Evolutionary conservation across 495 filamentous ascomycete species (phyloP), one percentile per base, ranked within the genome.

Genomic region (Amniculicola lignicola): DNA sequence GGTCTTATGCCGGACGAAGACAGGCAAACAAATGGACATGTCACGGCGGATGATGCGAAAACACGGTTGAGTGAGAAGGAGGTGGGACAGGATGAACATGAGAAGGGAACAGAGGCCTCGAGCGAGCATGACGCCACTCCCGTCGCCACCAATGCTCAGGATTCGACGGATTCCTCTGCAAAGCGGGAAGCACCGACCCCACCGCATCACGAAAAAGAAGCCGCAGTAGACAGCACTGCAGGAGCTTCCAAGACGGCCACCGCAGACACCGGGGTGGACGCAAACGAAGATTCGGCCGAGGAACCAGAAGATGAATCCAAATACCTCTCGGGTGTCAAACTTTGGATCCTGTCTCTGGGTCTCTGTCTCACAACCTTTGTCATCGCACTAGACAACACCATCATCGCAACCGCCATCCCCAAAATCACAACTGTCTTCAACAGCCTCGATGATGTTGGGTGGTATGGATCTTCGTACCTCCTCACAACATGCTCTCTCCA

Each of bases 381-480:
- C 28, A 64, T 70, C 36, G 67, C 64, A n/a, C 55, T 70, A 11
- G 68, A 70, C 41, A 67, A 68, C 33, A 69, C 51, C 5, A 69
- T 68, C 54, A 67, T 69, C 38, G 68, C 69, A 5, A 72, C 68
- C 5, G 70, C 70, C 2, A 69, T 70, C 16, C 70, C 70, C 2
- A 53, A 47, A 11, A 69, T 73, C 31, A 71, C 70, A 3, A 60
- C 51, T 12, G 61, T 57, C 15, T 71, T 73, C 62, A 43, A 73
- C 52, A 54, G 50, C 28, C 54, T 73, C 14, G 63, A 64, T 18
- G 70, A 73, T 61, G 64, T 73, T 12, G 70, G 69, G 22, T 73
- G 70, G 70, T 73, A 72, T 47, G 67, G 69, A 11, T 63, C 57
- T 6, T 38, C 64, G 5, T 72, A 69, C 51, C 63, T 72, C 1